Percentiles rank a stretch among this genome's conserved stretches.
Evolutionary conservation across 2,329 filamentous ascomycete genomes (phyloP).

Genomic region (Colletotrichum sp.): DNA sequence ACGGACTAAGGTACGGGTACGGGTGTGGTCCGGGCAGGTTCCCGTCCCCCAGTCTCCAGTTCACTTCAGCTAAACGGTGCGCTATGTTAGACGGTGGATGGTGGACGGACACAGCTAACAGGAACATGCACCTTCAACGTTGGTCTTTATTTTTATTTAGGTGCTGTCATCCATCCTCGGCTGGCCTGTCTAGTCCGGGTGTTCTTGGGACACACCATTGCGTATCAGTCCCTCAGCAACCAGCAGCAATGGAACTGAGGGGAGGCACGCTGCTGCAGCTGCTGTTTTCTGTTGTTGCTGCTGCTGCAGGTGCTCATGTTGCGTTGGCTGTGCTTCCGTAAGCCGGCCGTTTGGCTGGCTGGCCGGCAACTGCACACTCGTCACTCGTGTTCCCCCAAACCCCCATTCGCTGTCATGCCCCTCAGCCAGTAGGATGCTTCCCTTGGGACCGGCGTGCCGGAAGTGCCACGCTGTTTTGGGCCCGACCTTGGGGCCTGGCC

Average conservation of each 20-base stretch:
- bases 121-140: background rate
- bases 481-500: constrained; percentile 1
- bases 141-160: background rate
- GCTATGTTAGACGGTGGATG: background rate
- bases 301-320: background rate
- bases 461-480: constrained; percentile 12
- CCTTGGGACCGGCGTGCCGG: background rate
- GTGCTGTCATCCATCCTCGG: background rate
- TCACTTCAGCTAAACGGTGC: background rate
- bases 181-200: background rate
- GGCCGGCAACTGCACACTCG: background rate
- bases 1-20: background rate
- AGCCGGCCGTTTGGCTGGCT: background rate
- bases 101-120: background rate
- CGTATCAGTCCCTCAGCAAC: background rate
- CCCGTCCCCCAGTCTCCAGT: background rate
- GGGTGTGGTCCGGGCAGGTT: background rate
- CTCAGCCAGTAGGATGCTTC: constrained; percentile 14
- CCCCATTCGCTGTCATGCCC: background rate
- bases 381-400: background rate
- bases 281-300: background rate
- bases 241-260: background rate
- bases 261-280: background rate
- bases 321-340: constrained; percentile 12
- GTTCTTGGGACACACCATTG: background rate